Conservation (phyloP, 768 basidiomycete genomes). For the Russula earlei region DNA sequence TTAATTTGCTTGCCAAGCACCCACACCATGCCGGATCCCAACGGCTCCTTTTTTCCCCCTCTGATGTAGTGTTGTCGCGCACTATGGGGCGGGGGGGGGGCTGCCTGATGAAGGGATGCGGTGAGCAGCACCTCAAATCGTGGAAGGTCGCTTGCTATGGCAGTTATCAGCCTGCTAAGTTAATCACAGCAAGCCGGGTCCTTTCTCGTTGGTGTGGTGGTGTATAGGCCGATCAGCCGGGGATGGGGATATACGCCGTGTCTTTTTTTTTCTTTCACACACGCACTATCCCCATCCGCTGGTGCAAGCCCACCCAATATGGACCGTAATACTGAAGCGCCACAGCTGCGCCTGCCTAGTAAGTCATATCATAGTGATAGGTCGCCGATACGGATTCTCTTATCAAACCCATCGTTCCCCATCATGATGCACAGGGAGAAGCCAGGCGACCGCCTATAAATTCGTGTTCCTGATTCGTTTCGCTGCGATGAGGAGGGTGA, state of each 20-base stretch:
- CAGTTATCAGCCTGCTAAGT: background rate
- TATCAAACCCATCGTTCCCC: background rate
- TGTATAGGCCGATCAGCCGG: background rate
- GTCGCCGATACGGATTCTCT: background rate
- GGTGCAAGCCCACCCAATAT: background rate
- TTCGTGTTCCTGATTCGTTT: background rate
- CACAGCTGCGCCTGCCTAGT: background rate
- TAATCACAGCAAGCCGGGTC: background rate
- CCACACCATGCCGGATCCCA: no score
- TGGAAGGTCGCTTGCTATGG: background rate
- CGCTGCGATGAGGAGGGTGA: no score
- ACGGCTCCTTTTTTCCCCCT: no score
- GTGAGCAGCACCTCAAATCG: background rate
- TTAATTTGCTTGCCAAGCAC: no score
- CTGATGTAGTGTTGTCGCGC: no score
- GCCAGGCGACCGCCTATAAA: background rate
- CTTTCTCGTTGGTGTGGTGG: background rate
- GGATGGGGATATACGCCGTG: conserved; percentile 2
- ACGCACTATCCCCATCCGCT: conserved; percentile 4
- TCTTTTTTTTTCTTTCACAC: background rate
- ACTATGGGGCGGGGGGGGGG: no score
- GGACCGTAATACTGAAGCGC: background rate
- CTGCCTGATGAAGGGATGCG: background rate
- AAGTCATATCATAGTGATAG: background rate
- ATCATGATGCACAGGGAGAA: background rate